Evolutionary conservation across 139 green algal genomes (phyloP).

Genomic region (Chlamydomonas incerta): DNA sequence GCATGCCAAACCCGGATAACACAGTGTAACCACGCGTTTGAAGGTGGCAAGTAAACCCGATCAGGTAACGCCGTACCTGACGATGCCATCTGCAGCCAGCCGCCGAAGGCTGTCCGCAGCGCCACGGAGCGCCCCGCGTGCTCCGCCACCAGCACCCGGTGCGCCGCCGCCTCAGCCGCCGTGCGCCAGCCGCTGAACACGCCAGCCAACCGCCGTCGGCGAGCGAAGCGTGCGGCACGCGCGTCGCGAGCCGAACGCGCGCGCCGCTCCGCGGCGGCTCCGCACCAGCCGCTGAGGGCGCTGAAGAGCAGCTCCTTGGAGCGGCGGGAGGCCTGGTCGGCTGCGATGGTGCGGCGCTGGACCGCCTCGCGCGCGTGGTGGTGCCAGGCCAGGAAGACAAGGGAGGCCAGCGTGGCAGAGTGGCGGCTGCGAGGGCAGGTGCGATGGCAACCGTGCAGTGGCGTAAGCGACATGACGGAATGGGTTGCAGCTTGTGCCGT

Average conservation of each 20-base stretch:
- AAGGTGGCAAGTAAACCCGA: no score
- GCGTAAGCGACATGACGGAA: no score
- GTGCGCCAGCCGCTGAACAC: conserved; percentile 30
- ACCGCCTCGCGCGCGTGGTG: background rate
- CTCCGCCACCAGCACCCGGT: conserved; percentile 13
- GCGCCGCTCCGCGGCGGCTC: background rate
- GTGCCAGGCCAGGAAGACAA: background rate
- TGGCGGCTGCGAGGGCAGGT: no score
- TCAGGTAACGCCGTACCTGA: no score
- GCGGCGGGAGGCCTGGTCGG: background rate
- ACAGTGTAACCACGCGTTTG: no score
- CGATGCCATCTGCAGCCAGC: conserved; percentile 3
- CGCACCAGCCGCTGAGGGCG: conserved; percentile 16
- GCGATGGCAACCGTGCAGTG: background rate
- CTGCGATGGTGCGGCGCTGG: background rate
- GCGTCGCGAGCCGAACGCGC: background rate
- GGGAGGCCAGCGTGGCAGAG: no score
- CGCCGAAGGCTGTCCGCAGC: conserved; percentile 23
- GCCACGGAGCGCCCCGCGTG: background rate
- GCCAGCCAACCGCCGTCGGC: conserved; percentile 7
- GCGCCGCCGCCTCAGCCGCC: conserved; percentile 1
- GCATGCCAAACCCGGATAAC: no score
- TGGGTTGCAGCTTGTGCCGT: no score
- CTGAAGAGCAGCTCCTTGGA: background rate
- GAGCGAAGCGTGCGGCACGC: background rate